A percentile compares a stretch with the other conserved stretches of the same genome.
Conservation (phyloP, 2,329 filamentous ascomycete species). For the Cercospora zeina region DNA sequence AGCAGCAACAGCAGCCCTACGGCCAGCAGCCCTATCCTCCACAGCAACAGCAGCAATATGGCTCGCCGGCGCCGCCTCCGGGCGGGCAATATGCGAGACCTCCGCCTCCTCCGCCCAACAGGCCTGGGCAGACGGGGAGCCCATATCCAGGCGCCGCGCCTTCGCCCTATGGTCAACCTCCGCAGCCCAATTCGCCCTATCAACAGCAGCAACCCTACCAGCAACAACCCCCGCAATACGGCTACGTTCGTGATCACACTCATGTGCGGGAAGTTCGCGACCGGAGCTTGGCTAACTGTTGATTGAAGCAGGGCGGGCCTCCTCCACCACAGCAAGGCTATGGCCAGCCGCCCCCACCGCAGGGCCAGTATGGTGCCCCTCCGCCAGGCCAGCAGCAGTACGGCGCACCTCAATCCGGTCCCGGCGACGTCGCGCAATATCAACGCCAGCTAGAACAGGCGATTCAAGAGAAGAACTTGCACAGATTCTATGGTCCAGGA, state of each 20-base stretch:
- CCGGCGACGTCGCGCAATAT: slow-evolving; percentile 56
- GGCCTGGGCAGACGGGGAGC: slow-evolving; percentile 27
- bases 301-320: slow-evolving; percentile 27
- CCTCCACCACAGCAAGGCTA: slow-evolving; percentile 28
- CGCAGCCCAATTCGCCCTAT: slow-evolving; percentile 29
- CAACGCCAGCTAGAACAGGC: slow-evolving; percentile 57
- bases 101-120: slow-evolving; percentile 38
- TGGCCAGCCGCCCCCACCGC: slow-evolving; percentile 25
- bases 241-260: slow-evolving; percentile 37
- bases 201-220: slow-evolving; percentile 35
- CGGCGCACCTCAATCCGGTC: slow-evolving; percentile 42
- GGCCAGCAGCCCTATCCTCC: background rate
- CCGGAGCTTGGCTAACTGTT: slow-evolving; percentile 24
- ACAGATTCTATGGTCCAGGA: slow-evolving; percentile 60
- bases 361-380: slow-evolving; percentile 37
- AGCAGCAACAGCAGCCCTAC: slow-evolving; percentile 27
- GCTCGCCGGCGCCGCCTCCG: slow-evolving; percentile 37
- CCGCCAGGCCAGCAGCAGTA: slow-evolving; percentile 28
- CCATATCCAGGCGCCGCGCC: slow-evolving; percentile 34
- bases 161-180: slow-evolving; percentile 28
- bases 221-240: slow-evolving; percentile 33
- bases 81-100: slow-evolving; percentile 45
- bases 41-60: slow-evolving; percentile 33
- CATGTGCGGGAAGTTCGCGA: background rate
- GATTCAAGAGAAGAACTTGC: slow-evolving; percentile 62